Evolutionary conservation across 768 basidiomycete genomes (phyloP).

Genomic region (Pleurotus pulmonarius): DNA sequence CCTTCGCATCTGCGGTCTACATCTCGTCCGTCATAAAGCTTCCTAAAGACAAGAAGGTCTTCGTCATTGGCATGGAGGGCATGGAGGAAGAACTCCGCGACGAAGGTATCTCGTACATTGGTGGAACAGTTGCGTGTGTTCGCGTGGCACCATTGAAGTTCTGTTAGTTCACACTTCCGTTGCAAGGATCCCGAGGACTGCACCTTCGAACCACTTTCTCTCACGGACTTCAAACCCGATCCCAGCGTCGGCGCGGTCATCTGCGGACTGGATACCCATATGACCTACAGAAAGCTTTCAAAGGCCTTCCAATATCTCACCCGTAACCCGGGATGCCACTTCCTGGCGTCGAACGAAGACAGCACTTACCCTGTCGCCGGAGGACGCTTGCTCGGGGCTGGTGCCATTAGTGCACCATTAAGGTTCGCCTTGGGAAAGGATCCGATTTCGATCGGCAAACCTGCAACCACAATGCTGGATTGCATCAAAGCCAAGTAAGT

Average conservation of each 20-base stretch:
- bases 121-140: conserved; percentile 66
- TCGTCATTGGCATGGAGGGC: conserved; percentile 90
- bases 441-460: conserved; percentile 86
- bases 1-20: conserved; percentile 69
- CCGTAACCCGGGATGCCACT: conserved; percentile 73
- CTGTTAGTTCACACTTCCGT: background rate
- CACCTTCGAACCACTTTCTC: conserved; percentile 63
- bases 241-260: conserved; percentile 85
- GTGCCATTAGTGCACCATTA: conserved; percentile 80
- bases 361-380: conserved; percentile 81
- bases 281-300: conserved; percentile 93
- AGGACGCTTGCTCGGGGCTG: conserved; percentile 79
- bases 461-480: conserved; percentile 88
- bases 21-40: conserved; percentile 86
- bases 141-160: conserved; percentile 19
- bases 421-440: conserved; percentile 64
- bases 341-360: conserved; percentile 91
- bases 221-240: conserved; percentile 71
- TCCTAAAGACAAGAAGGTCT: conserved; percentile 89
- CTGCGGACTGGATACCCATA: conserved; percentile 82
- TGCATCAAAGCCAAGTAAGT: conserved; percentile 71
- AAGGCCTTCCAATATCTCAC: conserved; percentile 90
- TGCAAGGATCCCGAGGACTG: conserved; percentile 80
- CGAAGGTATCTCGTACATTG: conserved; percentile 76
- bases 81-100: conserved; percentile 90